These are phyloP conservation scores for Nepenthes gracilis DNA, from an alignment of 148 eudicot species.

Conservation along the genomic window DNA sequence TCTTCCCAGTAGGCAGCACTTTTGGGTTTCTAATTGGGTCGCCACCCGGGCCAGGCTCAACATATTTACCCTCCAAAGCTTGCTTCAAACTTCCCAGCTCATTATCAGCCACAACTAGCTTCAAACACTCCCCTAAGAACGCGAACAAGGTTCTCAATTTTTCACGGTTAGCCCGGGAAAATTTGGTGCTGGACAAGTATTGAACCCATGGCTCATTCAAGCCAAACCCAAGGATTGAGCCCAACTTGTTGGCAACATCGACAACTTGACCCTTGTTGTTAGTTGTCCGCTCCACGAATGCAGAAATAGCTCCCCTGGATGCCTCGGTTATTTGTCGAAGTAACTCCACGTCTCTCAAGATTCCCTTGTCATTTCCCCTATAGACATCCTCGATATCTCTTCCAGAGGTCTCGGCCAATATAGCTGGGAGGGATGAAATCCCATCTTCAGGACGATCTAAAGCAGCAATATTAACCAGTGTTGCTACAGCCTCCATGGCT, in stretches of 20 bases:
- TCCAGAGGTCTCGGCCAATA: conserved; percentile 72
- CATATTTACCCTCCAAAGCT: conserved; percentile 87
- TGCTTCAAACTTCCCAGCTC: conserved; percentile 89
- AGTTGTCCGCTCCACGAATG: conserved; percentile 71
- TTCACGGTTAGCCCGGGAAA: conserved; percentile 78
- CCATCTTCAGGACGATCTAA: conserved; percentile 85
- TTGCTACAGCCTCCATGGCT: conserved; percentile 95
- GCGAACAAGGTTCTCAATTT: conserved; percentile 59
- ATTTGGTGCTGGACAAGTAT: conserved; percentile 69
- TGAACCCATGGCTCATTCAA: conserved; percentile 90
- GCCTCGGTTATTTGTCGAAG: conserved; percentile 79
- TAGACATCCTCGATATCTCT: conserved; percentile 82
- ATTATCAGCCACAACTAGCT: conserved; percentile 80
- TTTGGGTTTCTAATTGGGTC: conserved; percentile 98
- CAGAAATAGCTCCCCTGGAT: conserved; percentile 55
- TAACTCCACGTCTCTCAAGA: conserved; percentile 77
- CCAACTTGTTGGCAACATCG: conserved; percentile 54
- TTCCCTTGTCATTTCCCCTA: conserved; percentile 76
- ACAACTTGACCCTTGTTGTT: conserved; percentile 91
- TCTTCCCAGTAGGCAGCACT: conserved; percentile 91
- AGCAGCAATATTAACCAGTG: conserved; percentile 93
- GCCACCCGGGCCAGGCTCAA: conserved; percentile 97
- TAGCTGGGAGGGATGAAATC: conserved; percentile 59
- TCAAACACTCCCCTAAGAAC: conserved; percentile 80
- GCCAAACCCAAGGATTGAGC: conserved; percentile 72